Evolutionary conservation across 2,329 filamentous ascomycete species (phyloP).

Genomic region (Diaporthe eres): DNA sequence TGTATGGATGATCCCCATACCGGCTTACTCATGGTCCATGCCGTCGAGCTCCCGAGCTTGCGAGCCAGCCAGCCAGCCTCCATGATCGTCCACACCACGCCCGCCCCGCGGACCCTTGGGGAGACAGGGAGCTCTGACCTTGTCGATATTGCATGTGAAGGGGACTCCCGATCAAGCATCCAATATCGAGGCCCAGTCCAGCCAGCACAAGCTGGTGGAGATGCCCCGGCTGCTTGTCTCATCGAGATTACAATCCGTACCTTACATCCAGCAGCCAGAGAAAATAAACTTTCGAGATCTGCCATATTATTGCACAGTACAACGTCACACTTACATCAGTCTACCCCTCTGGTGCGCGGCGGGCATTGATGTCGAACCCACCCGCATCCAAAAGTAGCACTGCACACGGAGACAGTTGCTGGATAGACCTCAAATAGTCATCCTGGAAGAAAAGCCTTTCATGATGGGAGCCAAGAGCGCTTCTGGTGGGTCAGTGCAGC

Average conservation of each 20-base stretch:
- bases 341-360: not conserved
- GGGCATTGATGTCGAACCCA: constrained; percentile 6
- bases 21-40: constrained; percentile 22
- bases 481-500: not conserved
- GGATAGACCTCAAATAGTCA: not conserved
- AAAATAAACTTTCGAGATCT: constrained; percentile 27
- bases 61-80: not conserved
- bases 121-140: not conserved
- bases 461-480: not conserved
- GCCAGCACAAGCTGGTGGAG: constrained; percentile 13
- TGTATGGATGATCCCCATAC: constrained; percentile 2
- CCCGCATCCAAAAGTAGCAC: not conserved
- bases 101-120: not conserved
- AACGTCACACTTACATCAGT: constrained; percentile 28
- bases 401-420: not conserved
- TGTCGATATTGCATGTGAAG: constrained; percentile 8
- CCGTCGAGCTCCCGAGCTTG: not conserved
- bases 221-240: constrained; percentile 20
- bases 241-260: constrained; percentile 15
- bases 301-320: not conserved
- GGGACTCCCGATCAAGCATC: not conserved
- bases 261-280: constrained; percentile 26
- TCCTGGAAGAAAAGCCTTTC: not conserved
- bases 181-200: not conserved
- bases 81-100: not conserved